Evolutionary conservation across 345 rosid species (phyloP).

Genomic region (Euphorbia peplus): DNA sequence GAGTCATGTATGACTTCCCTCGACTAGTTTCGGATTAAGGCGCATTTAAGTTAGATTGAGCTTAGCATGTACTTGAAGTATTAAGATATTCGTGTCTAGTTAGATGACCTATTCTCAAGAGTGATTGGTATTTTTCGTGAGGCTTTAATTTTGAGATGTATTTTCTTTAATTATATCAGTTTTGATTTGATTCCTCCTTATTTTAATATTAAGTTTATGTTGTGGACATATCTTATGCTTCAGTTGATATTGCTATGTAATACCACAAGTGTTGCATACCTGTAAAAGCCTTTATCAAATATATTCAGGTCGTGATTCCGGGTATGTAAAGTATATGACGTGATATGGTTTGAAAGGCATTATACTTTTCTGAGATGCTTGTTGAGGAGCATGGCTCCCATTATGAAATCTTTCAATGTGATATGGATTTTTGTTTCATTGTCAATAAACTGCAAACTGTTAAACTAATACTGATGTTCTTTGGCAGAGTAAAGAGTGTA

Average conservation of each 20-base stretch:
- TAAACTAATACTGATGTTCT: slow-evolving; percentile 7
- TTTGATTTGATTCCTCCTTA: not conserved
- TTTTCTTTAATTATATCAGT: not conserved
- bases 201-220: not conserved
- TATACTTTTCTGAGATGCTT: not conserved
- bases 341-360: too few relatives aligned
- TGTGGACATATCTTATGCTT: not conserved
- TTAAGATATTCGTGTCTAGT: not conserved
- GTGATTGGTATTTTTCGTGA: not conserved
- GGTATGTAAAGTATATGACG: too few relatives aligned
- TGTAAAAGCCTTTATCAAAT: not conserved
- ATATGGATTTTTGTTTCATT: not conserved
- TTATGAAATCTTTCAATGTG: too few relatives aligned
- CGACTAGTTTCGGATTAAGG: not conserved
- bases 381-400: too few relatives aligned
- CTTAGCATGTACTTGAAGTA: not conserved
- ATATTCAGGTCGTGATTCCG: not conserved
- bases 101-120: slow-evolving; percentile 1
- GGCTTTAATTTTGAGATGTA: not conserved
- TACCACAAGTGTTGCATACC: not conserved
- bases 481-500: slow-evolving; percentile 77
- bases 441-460: not conserved
- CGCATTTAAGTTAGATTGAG: not conserved
- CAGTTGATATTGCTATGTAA: not conserved
- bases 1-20: not conserved